These are phyloP conservation scores for Beauveria medogensis DNA, from an alignment of 2,329 filamentous ascomycete species.

Conservation along the genomic window DNA sequence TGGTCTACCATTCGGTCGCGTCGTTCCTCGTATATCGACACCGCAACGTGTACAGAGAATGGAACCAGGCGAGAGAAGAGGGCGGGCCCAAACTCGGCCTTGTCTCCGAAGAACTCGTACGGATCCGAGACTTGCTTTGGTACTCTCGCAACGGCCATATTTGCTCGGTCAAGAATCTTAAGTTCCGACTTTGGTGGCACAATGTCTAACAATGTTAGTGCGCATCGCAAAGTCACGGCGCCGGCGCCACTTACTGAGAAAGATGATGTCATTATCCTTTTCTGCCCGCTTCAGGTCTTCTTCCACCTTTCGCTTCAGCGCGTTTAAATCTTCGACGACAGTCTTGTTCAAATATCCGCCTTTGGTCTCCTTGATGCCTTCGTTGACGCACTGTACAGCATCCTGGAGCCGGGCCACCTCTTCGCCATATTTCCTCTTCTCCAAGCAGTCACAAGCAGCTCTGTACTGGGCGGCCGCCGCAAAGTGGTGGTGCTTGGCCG, in stretches of 20 bases:
- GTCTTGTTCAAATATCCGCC: slow-evolving; percentile 68
- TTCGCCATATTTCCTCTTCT: slow-evolving; percentile 91
- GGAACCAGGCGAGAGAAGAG: slow-evolving; percentile 89
- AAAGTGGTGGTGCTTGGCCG: slow-evolving; percentile 95
- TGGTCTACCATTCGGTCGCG: too few species aligned
- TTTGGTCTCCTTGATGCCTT: slow-evolving; percentile 75
- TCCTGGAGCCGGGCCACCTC: slow-evolving; percentile 83
- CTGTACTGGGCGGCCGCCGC: slow-evolving; percentile 90
- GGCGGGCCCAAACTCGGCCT: slow-evolving; percentile 71
- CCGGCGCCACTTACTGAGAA: slow-evolving; percentile 53
- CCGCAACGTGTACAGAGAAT: slow-evolving; percentile 89
- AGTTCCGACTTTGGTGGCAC: slow-evolving; percentile 86
- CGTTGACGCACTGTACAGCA: slow-evolving; percentile 71
- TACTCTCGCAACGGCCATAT: slow-evolving; percentile 74
- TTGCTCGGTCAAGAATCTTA: slow-evolving; percentile 74
- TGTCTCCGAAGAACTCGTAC: slow-evolving; percentile 70
- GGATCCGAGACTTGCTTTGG: slow-evolving; percentile 79
- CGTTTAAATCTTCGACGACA: slow-evolving; percentile 74
- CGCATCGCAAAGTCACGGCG: too few species aligned
- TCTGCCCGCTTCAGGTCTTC: slow-evolving; percentile 89
- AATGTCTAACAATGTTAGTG: slow-evolving; percentile 44
- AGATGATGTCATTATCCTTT: slow-evolving; percentile 95
- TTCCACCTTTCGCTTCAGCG: slow-evolving; percentile 70
- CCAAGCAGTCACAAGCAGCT: slow-evolving; percentile 81
- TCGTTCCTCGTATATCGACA: slow-evolving; percentile 89